Evolutionary conservation across 768 basidiomycete genomes (phyloP).

Genomic region (Boletus rubropictus): DNA sequence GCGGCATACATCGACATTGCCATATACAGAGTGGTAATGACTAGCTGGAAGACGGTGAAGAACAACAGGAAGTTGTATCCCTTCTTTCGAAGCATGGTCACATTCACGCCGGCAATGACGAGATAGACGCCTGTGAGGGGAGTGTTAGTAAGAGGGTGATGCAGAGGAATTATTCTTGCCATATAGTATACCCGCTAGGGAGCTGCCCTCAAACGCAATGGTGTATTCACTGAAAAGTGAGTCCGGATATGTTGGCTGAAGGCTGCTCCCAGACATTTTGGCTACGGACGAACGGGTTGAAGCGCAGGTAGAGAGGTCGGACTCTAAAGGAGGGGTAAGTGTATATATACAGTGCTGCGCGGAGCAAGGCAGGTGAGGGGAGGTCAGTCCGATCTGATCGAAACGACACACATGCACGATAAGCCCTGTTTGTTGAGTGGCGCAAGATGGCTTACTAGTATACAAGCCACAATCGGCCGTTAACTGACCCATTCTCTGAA

Average conservation of each 20-base stretch:
- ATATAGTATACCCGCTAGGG: conserved; percentile 18
- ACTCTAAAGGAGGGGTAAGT: background rate
- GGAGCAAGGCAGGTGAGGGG: too few species aligned
- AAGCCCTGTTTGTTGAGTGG: too few species aligned
- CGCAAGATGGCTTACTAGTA: too few species aligned
- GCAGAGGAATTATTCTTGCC: background rate
- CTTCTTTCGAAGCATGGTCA: conserved; percentile 13
- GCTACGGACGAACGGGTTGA: background rate
- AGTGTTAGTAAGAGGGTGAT: background rate
- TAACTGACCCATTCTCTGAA: too few species aligned
- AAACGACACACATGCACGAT: too few species aligned
- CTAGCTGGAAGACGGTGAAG: conserved; percentile 13
- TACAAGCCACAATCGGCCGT: too few species aligned
- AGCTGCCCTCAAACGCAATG: conserved; percentile 20
- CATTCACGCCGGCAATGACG: conserved; percentile 8
- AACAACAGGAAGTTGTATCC: conserved; percentile 12
- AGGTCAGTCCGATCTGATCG: too few species aligned
- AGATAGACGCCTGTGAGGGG: conserved; percentile 12
- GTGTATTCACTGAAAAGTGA: conserved; percentile 15
- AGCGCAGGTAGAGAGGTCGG: background rate
- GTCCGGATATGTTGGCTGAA: conserved; percentile 8
- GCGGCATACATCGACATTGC: conserved; percentile 17
- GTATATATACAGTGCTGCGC: conserved; percentile 14
- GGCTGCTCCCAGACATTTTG: conserved; percentile 13
- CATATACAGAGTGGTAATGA: conserved; percentile 16